These are phyloP conservation scores for Nakazawaea anatomiae DNA, from an alignment of 805 yeast species.

Conservation along the genomic window DNA sequence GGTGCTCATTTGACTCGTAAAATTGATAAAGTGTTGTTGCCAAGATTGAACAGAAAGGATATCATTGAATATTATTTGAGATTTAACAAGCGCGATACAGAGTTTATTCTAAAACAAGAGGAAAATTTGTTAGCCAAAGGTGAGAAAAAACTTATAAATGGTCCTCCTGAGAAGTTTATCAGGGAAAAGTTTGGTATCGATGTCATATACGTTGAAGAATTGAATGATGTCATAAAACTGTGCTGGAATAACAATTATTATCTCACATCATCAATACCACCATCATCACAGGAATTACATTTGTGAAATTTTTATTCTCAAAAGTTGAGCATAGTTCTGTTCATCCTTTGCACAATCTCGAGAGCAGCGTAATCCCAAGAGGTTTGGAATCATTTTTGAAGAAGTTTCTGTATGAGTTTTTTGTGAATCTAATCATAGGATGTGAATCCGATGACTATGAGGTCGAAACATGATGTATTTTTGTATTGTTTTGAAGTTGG, in stretches of 20 bases:
- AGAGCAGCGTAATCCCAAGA: too few species aligned
- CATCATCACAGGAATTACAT: background rate
- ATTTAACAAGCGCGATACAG: slow-evolving; percentile 15
- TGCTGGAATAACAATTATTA: slow-evolving; percentile 57
- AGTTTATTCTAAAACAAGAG: slow-evolving; percentile 18
- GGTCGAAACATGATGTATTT: too few species aligned
- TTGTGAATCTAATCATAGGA: too few species aligned
- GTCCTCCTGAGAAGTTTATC: slow-evolving; percentile 46
- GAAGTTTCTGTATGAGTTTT: too few species aligned
- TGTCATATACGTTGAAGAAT: slow-evolving; percentile 63
- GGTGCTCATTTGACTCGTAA: slow-evolving; percentile 71
- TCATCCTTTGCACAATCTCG: too few species aligned
- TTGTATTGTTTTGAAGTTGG: too few species aligned
- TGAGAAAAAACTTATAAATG: slow-evolving; percentile 14
- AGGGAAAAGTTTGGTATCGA: slow-evolving; percentile 50
- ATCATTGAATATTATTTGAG: slow-evolving; percentile 52
- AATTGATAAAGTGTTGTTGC: slow-evolving; percentile 57
- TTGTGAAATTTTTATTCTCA: background rate
- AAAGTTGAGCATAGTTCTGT: too few species aligned
- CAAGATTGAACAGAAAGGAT: slow-evolving; percentile 64
- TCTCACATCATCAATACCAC: background rate
- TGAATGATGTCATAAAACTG: slow-evolving; percentile 65
- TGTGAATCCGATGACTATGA: too few species aligned
- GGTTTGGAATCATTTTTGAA: too few species aligned
- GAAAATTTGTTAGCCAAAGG: slow-evolving; percentile 16